Evolutionary conservation across 1,284 basidiomycete genomes (phyloP), one percentile per base, ranked within the genome.

Genomic region (Marasmius fiardii): DNA sequence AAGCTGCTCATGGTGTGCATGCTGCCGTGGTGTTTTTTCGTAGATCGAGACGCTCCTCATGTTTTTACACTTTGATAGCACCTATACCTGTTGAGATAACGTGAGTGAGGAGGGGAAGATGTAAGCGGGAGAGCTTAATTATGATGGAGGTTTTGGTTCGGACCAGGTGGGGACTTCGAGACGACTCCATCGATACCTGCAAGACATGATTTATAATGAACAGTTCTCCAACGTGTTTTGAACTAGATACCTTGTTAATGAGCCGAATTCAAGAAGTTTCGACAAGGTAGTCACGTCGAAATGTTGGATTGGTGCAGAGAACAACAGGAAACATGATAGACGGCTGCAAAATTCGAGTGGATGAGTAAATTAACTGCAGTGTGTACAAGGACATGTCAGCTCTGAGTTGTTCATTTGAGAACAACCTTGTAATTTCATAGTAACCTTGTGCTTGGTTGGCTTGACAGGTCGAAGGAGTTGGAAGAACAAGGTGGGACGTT

Each of bases 1-100:
- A 8, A 43, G 18, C 43, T 55, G 54, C 23, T 53, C 52, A 14
- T 20, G 37, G 23, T 21, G 20, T 18, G 54, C 51, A 23, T 53
- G 57, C 28, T 58, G 54, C 47, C 50, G 48, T 4, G 57, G 57
- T 41, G 57, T 58, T 1, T 50, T 53, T 11, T 39, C 44, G 10
- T 26, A 50, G 6, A 57, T 20, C 28, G 47, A 52, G n/a, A 56
- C 39, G 18, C 41, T 24, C 5, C 21, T 49, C 47, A 31, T 37
- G 20, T 43, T 31, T 23, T 21, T 11, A 6, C 24, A 47, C 33
- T 28, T 48, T 55, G 54, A 21, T 26, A 18, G 37, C 44, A 11
- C 34, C 20, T 21, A 28, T 4, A 21, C 20, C 45, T 23, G 52
- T 43, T 41, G 7, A 24, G 44, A 1, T 26, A 20, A 33, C 21